These are phyloP conservation scores for Suhomyces pyralidae DNA, from an alignment of 805 yeast genomes.

Conservation along the genomic window DNA sequence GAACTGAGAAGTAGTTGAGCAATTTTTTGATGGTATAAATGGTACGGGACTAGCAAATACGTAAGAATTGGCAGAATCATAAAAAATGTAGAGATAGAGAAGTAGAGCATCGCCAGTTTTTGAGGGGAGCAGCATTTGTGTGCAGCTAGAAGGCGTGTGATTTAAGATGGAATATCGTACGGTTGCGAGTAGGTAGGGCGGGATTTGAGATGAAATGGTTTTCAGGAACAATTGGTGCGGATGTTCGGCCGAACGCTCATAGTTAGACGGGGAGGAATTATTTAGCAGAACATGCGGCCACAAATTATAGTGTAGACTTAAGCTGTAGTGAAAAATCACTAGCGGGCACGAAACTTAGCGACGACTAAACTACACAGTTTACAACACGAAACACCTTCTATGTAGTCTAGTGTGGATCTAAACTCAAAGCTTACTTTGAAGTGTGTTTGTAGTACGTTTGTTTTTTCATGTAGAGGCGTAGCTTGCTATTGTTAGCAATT, in stretches of 20 bases:
- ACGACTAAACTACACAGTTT: not conserved
- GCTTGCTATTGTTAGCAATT: not conserved
- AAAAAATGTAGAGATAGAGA: no score
- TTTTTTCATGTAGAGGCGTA: not conserved
- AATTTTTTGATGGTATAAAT: not conserved
- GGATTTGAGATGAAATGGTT: not conserved
- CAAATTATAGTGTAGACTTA: no score
- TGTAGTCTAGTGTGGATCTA: not conserved
- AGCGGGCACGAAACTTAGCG: not conserved
- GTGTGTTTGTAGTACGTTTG: not conserved
- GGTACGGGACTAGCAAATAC: not conserved
- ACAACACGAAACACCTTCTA: not conserved
- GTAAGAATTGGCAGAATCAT: not conserved
- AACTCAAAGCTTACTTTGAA: not conserved
- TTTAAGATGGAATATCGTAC: not conserved
- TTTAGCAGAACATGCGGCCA: not conserved
- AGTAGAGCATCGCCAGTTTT: no score
- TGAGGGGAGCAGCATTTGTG: not conserved
- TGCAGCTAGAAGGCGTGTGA: not conserved
- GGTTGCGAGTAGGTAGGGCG: not conserved
- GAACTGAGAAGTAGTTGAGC: no score
- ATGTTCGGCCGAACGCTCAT: not conserved
- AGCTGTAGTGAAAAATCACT: not conserved
- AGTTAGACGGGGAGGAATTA: not conserved
- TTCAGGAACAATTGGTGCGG: not conserved